phyloP scores from a whole-genome alignment of 2,329 filamentous ascomycete species.

The Ophiobolus disseminans region DNA sequence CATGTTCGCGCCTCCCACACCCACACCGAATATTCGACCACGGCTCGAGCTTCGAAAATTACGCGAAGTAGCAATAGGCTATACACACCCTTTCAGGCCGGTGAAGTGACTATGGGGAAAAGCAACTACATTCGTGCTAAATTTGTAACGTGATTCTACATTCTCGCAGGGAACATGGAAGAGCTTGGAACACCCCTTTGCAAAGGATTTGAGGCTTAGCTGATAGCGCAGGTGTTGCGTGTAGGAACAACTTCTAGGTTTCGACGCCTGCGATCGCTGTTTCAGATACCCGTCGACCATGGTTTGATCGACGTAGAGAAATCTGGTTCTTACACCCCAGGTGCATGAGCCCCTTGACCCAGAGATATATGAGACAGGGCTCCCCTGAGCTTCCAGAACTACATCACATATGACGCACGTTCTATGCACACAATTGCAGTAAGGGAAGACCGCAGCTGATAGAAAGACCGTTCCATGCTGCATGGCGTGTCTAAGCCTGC shows the following conservation, averaged over 20 bases:
- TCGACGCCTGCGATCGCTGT: neutral
- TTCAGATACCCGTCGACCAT: constrained; percentile 1
- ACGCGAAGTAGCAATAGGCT: neutral
- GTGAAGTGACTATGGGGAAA: too few species aligned
- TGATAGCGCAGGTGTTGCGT: too few species aligned
- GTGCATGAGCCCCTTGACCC: neutral
- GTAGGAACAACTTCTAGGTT: too few species aligned
- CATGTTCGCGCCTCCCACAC: constrained; percentile 8
- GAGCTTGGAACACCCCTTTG: too few species aligned
- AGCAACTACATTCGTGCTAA: neutral
- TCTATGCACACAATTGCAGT: too few species aligned
- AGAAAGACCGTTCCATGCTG: too few species aligned
- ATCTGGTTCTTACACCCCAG: neutral
- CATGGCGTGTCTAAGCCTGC: neutral
- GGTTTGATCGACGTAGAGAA: neutral
- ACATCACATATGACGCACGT: too few species aligned
- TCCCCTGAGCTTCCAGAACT: neutral
- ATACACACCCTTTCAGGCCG: too few species aligned
- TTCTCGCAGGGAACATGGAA: too few species aligned
- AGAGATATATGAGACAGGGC: neutral
- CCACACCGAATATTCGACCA: neutral
- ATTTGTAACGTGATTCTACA: too few species aligned
- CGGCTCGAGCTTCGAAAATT: neutral
- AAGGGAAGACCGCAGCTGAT: too few species aligned
- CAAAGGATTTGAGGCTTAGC: too few species aligned